Conservation (phyloP, 495 filamentous ascomycete species). For the Penicillium coprophilum region DNA sequence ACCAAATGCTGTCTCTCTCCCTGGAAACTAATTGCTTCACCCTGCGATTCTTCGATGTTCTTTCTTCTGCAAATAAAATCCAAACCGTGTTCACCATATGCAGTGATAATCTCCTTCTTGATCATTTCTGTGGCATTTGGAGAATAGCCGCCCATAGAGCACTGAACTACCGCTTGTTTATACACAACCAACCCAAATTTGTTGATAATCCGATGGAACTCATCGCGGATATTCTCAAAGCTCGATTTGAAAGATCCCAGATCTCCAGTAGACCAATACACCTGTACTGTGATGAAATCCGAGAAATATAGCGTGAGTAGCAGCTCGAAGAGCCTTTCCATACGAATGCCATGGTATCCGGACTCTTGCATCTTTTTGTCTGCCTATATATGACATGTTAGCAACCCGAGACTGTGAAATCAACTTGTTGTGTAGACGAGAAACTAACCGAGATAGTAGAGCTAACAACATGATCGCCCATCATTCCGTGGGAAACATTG, state of each 20-base stretch:
- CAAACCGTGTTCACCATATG: slow-evolving; percentile 2
- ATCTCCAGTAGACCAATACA: slow-evolving; percentile 13
- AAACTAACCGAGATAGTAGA: slow-evolving; percentile 10
- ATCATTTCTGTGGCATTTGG: neutral
- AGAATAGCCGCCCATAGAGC: neutral
- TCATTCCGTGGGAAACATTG: neutral
- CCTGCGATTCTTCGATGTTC: neutral
- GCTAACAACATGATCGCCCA: neutral
- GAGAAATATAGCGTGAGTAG: neutral
- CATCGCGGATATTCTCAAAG: neutral
- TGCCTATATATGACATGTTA: slow-evolving; percentile 1
- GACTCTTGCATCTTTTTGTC: neutral
- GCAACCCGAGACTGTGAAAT: neutral
- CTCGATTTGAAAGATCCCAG: neutral
- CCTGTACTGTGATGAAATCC: neutral
- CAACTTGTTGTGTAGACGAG: neutral
- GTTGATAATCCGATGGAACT: slow-evolving; percentile 4
- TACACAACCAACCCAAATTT: slow-evolving; percentile 6
- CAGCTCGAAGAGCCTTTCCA: slow-evolving; percentile 17
- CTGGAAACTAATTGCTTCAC: too few species aligned
- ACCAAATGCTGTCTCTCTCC: too few species aligned
- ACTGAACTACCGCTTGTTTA: neutral
- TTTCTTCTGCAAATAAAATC: neutral
- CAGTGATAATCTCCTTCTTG: neutral
- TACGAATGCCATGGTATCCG: slow-evolving; percentile 12